A percentile compares a stretch with the other conserved stretches of the same genome.
These are phyloP conservation scores for Dactylellina sp. DNA, from an alignment of 2,329 filamentous ascomycete species.

Conservation along the genomic window DNA sequence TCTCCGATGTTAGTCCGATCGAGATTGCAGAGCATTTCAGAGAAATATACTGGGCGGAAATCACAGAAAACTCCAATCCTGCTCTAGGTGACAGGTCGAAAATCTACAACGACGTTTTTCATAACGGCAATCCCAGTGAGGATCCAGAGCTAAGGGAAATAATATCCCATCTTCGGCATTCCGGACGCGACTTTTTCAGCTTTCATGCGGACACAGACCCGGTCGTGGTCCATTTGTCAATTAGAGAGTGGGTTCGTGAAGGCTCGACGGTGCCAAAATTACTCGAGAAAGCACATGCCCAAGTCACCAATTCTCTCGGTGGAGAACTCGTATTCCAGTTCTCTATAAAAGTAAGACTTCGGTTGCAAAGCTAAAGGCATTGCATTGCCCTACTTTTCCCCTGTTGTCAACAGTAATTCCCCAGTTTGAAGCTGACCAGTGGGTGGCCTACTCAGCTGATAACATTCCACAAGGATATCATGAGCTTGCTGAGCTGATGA, in stretches of 20 bases:
- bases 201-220: constrained; percentile 25
- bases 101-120: not conserved
- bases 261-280: not conserved
- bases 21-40: constrained; percentile 41
- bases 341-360: too few species aligned
- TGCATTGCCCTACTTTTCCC: too few species aligned
- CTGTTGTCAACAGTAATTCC: constrained; percentile 3
- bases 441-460: not conserved
- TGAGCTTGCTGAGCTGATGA: constrained; percentile 19
- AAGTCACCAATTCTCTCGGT: constrained; percentile 2
- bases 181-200: constrained; percentile 33
- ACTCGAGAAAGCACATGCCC: not conserved
- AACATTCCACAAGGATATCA: constrained; percentile 21
- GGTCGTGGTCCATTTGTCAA: constrained; percentile 15
- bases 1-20: constrained; percentile 22
- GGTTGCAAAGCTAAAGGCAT: too few species aligned
- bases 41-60: constrained; percentile 14
- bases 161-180: constrained; percentile 25
- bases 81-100: not conserved
- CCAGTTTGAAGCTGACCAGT: too few species aligned
- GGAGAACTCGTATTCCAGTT: constrained; percentile 13
- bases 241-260: constrained; percentile 25
- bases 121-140: constrained; percentile 22
- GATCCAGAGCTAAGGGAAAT: constrained; percentile 37
- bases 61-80: not conserved